Conservation (phyloP, 495 filamentous ascomycete species). For the Cetradonia linearis region DNA sequence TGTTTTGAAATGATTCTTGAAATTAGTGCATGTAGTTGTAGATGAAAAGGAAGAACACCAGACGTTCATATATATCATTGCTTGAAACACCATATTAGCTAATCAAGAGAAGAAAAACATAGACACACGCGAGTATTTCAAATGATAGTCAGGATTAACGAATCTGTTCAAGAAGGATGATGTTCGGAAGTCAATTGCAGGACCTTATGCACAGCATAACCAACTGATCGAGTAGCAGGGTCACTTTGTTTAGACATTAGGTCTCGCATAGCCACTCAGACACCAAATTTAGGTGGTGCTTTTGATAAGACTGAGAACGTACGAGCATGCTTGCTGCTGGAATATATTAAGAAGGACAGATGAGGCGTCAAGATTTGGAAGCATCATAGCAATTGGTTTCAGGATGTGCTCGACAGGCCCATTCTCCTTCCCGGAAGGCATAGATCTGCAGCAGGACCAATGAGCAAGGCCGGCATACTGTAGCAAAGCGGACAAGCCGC, state of each 20-base stretch:
- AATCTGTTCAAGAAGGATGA: neutral
- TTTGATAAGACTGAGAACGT: no score
- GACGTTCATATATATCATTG: neutral
- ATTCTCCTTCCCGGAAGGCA: neutral
- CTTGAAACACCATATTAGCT: neutral
- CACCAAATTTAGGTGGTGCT: neutral
- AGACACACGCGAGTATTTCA: neutral
- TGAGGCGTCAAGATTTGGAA: slow-evolving; percentile 15
- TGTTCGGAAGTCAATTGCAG: neutral
- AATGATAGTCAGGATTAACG: slow-evolving; percentile 4
- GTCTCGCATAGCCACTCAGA: neutral
- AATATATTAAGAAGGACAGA: neutral
- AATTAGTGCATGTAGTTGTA: slow-evolving; percentile 7
- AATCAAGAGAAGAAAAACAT: neutral
- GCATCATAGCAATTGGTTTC: neutral
- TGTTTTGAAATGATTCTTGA: neutral
- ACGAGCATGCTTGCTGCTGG: neutral
- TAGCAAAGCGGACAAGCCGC: neutral
- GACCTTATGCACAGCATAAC: neutral
- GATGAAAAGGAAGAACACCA: neutral
- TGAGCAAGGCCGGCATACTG: neutral
- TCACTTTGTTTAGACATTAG: neutral
- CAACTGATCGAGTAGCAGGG: neutral
- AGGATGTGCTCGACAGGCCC: neutral
- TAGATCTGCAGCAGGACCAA: neutral